phyloP scores from a whole-genome alignment of 768 basidiomycete species.

The Suillus ampliporus region DNA sequence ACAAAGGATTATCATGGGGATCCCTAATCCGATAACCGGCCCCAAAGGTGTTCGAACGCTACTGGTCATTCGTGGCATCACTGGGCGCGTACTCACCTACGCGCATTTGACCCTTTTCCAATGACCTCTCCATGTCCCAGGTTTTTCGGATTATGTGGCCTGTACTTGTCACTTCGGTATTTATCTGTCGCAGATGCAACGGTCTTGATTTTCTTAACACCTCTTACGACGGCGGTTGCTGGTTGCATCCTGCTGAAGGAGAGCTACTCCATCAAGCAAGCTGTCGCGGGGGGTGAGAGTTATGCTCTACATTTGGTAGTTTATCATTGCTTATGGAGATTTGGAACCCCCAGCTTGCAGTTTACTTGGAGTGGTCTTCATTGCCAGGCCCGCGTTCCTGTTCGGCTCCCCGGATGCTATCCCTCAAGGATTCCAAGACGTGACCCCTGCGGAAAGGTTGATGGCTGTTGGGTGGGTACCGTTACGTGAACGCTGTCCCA shows the following conservation, averaged over 20 bases:
- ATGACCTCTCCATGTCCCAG: conserved; percentile 29
- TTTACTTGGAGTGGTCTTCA: conserved; percentile 77
- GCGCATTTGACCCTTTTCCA: background rate
- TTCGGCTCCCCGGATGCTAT: conserved; percentile 52
- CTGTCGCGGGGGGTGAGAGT: conserved; percentile 54
- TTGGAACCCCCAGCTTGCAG: conserved; percentile 55
- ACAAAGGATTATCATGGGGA: conserved; percentile 43
- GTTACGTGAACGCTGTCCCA: background rate
- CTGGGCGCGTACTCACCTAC: conserved; percentile 51
- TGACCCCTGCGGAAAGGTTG: conserved; percentile 47
- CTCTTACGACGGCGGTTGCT: conserved; percentile 65
- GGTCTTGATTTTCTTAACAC: conserved; percentile 76
- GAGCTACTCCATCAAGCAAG: conserved; percentile 56
- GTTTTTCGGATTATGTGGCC: conserved; percentile 75
- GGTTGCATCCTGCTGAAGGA: conserved; percentile 73
- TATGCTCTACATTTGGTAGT: background rate
- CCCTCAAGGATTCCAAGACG: conserved; percentile 17
- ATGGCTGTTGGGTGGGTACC: conserved; percentile 57
- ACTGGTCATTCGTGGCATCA: conserved; percentile 61
- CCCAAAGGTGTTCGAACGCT: conserved; percentile 70
- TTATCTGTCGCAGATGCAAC: conserved; percentile 81
- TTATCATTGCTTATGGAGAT: background rate
- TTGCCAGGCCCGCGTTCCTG: conserved; percentile 77
- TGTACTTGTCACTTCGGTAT: conserved; percentile 76
- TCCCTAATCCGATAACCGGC: conserved; percentile 66